Evolutionary conservation across 2,329 filamentous ascomycete species (phyloP).

Genomic region (Pochonia chlamydosporia): DNA sequence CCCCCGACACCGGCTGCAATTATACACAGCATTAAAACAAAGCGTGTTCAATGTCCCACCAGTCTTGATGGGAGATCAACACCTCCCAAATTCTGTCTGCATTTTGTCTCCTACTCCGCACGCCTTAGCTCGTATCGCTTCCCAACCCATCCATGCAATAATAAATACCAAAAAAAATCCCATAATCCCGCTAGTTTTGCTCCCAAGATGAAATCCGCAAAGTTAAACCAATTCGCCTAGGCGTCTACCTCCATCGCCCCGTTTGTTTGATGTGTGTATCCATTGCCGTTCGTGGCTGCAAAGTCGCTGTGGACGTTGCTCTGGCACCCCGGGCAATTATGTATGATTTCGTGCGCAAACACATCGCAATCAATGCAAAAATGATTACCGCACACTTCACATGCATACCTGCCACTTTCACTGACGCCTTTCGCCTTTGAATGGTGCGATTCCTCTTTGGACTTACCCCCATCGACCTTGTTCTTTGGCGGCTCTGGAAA

Average conservation of each 20-base stretch:
- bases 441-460: conserved; percentile 17
- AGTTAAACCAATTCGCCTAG: not conserved
- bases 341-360: conserved; percentile 87
- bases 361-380: conserved; percentile 99
- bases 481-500: conserved; percentile 54
- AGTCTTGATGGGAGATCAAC: no score
- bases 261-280: conserved; percentile 21
- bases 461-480: conserved; percentile 12
- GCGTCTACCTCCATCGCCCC: conserved; percentile 40
- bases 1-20: no score
- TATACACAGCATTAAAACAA: no score
- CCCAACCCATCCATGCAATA: no score
- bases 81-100: no score
- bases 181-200: no score
- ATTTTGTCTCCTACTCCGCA: no score
- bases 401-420: conserved; percentile 84
- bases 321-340: conserved; percentile 92
- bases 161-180: not conserved
- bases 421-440: conserved; percentile 58
- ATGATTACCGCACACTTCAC: conserved; percentile 78
- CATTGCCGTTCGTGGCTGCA: conserved; percentile 24
- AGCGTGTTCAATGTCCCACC: no score
- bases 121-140: no score
- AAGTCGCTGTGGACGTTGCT: conserved; percentile 29
- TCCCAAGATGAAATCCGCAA: not conserved